Conservation (phyloP, 2,329 filamentous ascomycete species). For the Cladosporium sp. region DNA sequence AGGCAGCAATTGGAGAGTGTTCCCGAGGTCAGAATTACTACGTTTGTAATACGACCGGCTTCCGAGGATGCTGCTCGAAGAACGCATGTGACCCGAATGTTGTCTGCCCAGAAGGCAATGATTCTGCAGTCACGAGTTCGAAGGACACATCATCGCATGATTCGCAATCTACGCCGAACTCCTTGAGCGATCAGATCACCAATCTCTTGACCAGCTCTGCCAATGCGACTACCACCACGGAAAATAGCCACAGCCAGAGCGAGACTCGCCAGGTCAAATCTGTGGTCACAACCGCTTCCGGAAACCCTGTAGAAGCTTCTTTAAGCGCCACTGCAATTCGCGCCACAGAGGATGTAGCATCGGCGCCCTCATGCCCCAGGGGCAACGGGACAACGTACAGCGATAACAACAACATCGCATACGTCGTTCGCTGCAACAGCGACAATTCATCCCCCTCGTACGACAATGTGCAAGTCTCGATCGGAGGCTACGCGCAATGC, state of each 20-base stretch:
- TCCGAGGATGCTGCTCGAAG: constrained; percentile 30
- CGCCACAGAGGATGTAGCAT: constrained; percentile 1
- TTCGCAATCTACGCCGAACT: background rate
- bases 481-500: constrained; percentile 33
- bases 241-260: constrained; percentile 18
- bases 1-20: constrained; percentile 5
- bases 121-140: constrained; percentile 1
- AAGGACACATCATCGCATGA: background rate
- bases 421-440: constrained; percentile 31
- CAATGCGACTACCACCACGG: constrained; percentile 27
- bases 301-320: background rate
- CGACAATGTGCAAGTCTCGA: constrained; percentile 25
- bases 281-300: background rate
- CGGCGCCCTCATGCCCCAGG: constrained; percentile 28
- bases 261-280: constrained; percentile 18
- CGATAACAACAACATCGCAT: constrained; percentile 29
- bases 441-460: constrained; percentile 30
- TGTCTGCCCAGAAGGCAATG: constrained; percentile 23
- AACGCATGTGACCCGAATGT: constrained; percentile 28
- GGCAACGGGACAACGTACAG: constrained; percentile 28
- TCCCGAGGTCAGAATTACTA: constrained; percentile 15
- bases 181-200: background rate
- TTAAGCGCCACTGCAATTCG: background rate
- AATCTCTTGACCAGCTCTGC: background rate
- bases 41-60: constrained; percentile 24